A percentile compares a stretch with the other conserved stretches of the same genome.
phyloP scores from a whole-genome alignment of 768 basidiomycete genomes.

The Candolleomyces aberdarensis region DNA sequence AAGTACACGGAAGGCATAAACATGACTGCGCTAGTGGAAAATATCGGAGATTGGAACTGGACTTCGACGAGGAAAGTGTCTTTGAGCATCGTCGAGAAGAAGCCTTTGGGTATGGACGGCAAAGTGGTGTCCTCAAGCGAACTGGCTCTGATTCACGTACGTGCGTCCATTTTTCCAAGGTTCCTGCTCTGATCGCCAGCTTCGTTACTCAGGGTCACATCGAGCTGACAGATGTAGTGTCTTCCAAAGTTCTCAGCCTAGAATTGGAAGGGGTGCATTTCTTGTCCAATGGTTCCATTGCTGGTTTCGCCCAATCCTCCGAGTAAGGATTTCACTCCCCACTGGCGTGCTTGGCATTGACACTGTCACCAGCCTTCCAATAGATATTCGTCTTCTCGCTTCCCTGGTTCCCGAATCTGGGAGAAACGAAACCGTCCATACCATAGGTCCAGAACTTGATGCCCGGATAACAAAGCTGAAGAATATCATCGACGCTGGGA shows the following conservation, averaged over 20 bases:
- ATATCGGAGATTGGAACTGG: slow-evolving; percentile 69
- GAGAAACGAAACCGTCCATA: slow-evolving; percentile 56
- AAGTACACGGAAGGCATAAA: slow-evolving; percentile 49
- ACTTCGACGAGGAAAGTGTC: slow-evolving; percentile 57
- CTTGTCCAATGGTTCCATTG: slow-evolving; percentile 69
- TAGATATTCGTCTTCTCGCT: slow-evolving; percentile 67
- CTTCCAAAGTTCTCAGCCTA: slow-evolving; percentile 55
- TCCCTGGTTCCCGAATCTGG: slow-evolving; percentile 55
- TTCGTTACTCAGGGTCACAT: slow-evolving; percentile 55
- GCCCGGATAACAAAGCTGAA: slow-evolving; percentile 57
- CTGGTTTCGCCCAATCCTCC: slow-evolving; percentile 62
- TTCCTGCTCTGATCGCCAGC: not conserved
- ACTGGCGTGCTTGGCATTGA: not conserved
- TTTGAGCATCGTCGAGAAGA: slow-evolving; percentile 65
- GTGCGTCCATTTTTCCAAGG: slow-evolving; percentile 21
- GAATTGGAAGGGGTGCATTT: slow-evolving; percentile 82
- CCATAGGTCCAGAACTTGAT: slow-evolving; percentile 58
- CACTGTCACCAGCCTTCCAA: slow-evolving; percentile 37
- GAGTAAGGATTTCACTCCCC: slow-evolving; percentile 41
- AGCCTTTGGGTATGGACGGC: slow-evolving; percentile 34
- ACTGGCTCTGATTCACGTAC: slow-evolving; percentile 64
- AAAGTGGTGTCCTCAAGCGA: slow-evolving; percentile 31
- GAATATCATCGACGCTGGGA: slow-evolving; percentile 62
- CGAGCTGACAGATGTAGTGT: slow-evolving; percentile 56
- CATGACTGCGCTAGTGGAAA: slow-evolving; percentile 45